Evolutionary conservation across 768 basidiomycete genomes (phyloP).

Genomic region (Gloeostereum incarnatum): DNA sequence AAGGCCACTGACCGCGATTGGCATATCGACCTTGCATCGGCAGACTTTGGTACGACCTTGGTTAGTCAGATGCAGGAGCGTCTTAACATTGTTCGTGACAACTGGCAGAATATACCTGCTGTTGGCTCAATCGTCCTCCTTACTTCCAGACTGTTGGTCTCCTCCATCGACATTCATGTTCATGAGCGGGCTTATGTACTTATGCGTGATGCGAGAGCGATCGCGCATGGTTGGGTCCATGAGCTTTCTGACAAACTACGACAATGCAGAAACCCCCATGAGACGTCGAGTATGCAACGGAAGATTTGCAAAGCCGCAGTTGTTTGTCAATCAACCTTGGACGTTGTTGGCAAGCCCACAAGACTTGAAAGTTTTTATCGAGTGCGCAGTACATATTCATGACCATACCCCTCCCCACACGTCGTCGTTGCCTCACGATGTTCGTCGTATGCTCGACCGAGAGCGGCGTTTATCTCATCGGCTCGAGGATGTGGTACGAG

Average conservation of each 20-base stretch:
- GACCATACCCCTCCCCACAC: slow-evolving; percentile 12
- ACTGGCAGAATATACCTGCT: slow-evolving; percentile 27
- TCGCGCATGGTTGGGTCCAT: slow-evolving; percentile 23
- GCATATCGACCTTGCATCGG: slow-evolving; percentile 26
- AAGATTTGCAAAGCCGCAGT: slow-evolving; percentile 25
- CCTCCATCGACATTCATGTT: slow-evolving; percentile 6
- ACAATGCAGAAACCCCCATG: slow-evolving; percentile 7
- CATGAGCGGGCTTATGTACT: slow-evolving; percentile 13
- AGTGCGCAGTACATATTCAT: slow-evolving; percentile 21
- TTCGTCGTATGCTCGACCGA: slow-evolving; percentile 8
- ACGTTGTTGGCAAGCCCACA: slow-evolving; percentile 14
- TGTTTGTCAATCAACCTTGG: slow-evolving; percentile 29
- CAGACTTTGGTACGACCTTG: slow-evolving; percentile 24
- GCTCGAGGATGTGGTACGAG: slow-evolving; percentile 9
- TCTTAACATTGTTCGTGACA: slow-evolving; percentile 23
- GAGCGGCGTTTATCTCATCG: slow-evolving; percentile 18
- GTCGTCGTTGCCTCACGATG: background rate
- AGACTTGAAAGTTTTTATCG: slow-evolving; percentile 20
- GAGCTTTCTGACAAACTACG: background rate
- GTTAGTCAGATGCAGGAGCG: slow-evolving; percentile 24
- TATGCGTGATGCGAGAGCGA: slow-evolving; percentile 20
- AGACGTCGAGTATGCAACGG: slow-evolving; percentile 11
- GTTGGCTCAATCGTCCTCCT: slow-evolving; percentile 24
- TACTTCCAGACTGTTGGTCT: slow-evolving; percentile 24
- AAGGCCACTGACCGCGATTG: slow-evolving; percentile 16